Conservation (phyloP, 2,329 filamentous ascomycete species). For the Colletotrichum sp. region DNA sequence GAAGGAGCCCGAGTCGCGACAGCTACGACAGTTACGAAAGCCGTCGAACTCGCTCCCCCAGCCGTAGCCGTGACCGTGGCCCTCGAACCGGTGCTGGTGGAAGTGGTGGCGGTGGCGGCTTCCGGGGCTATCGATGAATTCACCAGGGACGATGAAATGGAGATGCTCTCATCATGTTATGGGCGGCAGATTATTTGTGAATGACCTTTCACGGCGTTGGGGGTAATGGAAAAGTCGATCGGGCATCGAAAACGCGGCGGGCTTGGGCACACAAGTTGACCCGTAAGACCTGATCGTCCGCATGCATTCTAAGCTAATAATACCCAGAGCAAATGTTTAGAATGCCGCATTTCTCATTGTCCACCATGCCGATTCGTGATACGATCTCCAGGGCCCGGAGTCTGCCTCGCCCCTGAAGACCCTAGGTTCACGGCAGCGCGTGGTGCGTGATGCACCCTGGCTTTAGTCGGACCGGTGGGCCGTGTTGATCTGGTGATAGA, state of each 20-base stretch:
- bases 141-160: not conserved
- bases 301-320: conserved; percentile 15
- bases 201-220: conserved; percentile 13
- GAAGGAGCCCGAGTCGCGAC: conserved; percentile 30
- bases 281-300: conserved; percentile 14
- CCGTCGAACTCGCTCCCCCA: conserved; percentile 28
- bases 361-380: not conserved
- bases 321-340: not conserved
- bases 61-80: conserved; percentile 11
- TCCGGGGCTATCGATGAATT: conserved; percentile 10
- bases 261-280: conserved; percentile 10
- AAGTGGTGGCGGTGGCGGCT: not conserved
- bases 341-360: not conserved
- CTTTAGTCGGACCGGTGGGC: not conserved
- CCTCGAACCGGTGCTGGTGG: conserved; percentile 8
- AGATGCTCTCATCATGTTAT: not conserved
- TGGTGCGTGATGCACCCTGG: not conserved
- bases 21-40: conserved; percentile 48
- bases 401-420: not conserved
- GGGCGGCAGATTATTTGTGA: not conserved
- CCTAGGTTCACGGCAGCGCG: not conserved
- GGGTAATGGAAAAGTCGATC: conserved; percentile 9
- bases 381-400: not conserved
- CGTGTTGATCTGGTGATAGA: not conserved
- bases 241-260: not conserved